Percentiles rank a stretch among this genome's conserved stretches.
Conservation (phyloP, 2,329 filamentous ascomycete genomes). For the Diaporthe capsici region DNA sequence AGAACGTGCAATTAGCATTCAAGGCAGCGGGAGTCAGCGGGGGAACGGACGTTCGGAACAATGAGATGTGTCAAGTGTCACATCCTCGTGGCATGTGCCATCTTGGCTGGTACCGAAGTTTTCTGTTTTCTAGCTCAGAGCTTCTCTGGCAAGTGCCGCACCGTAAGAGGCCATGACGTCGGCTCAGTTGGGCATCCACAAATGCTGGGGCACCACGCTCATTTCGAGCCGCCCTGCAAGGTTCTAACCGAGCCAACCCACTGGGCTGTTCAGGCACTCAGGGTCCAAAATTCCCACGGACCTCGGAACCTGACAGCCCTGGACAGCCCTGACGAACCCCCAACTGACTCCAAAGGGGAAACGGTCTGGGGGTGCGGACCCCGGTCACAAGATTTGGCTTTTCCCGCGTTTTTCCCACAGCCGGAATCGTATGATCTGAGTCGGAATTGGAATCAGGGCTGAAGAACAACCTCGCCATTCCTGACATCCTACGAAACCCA, state of each 20-base stretch:
- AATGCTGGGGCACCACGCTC: neutral
- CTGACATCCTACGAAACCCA: neutral
- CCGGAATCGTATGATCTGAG: slow-evolving; percentile 22
- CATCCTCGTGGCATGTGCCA: neutral
- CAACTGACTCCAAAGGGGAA: slow-evolving; percentile 13
- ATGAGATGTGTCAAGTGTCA: neutral
- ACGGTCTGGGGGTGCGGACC: slow-evolving; percentile 13
- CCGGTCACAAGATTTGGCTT: slow-evolving; percentile 4
- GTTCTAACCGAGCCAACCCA: slow-evolving; percentile 1
- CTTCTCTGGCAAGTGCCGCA: slow-evolving; percentile 3
- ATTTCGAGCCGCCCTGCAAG: slow-evolving; percentile 14
- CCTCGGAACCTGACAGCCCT: slow-evolving; percentile 3
- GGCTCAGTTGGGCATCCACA: slow-evolving; percentile 1
- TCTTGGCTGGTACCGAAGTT: neutral
- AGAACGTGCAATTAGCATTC: neutral
- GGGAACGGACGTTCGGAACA: neutral
- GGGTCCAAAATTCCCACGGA: slow-evolving; percentile 6
- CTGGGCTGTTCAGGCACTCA: neutral
- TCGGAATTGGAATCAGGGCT: slow-evolving; percentile 3
- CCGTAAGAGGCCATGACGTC: neutral
- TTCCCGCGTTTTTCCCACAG: neutral
- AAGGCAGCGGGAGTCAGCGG: neutral
- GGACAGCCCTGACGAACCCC: neutral
- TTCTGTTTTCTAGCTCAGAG: slow-evolving; percentile 1
- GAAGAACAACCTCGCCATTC: slow-evolving; percentile 11